Percentiles rank a stretch among this genome's conserved stretches.
Conservation (phyloP, 2,329 filamentous ascomycete species). For the Colletotrichum cuscutae region DNA sequence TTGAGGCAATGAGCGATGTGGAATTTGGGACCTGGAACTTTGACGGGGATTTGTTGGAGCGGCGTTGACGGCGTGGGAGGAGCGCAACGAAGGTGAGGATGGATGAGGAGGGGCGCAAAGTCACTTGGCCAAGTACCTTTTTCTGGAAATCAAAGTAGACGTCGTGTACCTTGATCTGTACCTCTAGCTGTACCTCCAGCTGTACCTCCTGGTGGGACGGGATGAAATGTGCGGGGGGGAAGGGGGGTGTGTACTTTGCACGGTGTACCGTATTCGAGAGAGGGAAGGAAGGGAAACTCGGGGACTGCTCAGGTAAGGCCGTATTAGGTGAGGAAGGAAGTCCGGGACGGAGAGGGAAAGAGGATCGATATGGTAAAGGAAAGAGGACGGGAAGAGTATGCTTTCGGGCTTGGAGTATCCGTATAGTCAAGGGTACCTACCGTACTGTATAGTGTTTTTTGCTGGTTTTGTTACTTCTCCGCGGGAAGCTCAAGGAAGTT, state of each 20-base stretch:
- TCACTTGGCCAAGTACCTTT: slow-evolving; percentile 26
- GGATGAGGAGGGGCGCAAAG: background rate
- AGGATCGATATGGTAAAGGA: background rate
- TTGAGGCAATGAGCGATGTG: slow-evolving; percentile 22
- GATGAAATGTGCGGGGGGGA: background rate
- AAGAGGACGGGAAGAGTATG: background rate
- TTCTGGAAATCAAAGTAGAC: slow-evolving; percentile 32
- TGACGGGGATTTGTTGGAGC: background rate
- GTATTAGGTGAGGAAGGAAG: background rate
- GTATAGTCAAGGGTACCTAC: background rate
- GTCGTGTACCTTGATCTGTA: background rate
- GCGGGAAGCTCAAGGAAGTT: background rate
- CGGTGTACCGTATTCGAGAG: background rate
- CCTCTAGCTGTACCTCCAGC: too few species aligned
- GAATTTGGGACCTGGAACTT: background rate
- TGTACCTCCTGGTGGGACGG: background rate
- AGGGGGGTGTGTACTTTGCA: background rate
- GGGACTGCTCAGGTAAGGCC: background rate
- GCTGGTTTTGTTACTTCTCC: background rate
- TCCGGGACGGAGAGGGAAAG: background rate
- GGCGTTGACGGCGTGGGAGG: background rate
- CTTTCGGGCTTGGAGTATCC: background rate
- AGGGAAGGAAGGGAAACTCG: background rate
- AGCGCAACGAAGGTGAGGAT: background rate
- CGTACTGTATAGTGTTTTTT: background rate